Conservation (phyloP, 768 basidiomycete species). For the Crassisporium funariophilum region DNA sequence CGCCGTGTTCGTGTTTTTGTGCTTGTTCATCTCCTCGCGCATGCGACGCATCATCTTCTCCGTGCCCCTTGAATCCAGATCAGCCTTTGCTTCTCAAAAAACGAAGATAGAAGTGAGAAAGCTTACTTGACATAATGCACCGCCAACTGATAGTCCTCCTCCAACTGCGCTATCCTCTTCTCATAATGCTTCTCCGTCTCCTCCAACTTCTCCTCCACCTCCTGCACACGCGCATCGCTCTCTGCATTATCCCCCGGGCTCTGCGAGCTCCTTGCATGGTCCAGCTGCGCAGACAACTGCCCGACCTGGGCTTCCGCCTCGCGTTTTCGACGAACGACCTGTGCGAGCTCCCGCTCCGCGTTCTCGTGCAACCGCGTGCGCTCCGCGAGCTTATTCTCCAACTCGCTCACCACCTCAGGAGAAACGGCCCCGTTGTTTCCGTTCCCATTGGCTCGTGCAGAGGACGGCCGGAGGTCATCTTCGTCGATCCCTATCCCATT, state of each 20-base stretch:
- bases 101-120: constrained; percentile 14
- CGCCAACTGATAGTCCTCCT: constrained; percentile 94
- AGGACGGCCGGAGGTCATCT: constrained; percentile 55
- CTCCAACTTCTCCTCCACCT: constrained; percentile 76
- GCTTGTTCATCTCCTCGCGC: constrained; percentile 93
- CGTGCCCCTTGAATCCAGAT: constrained; percentile 66
- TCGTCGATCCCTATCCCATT: constrained; percentile 82
- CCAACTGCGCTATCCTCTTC: constrained; percentile 82
- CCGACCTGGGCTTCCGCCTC: constrained; percentile 75
- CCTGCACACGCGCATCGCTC: constrained; percentile 46
- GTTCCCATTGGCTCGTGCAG: constrained; percentile 37
- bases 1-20: constrained; percentile 77
- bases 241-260: constrained; percentile 45
- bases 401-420: constrained; percentile 57
- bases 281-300: constrained; percentile 66
- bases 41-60: constrained; percentile 98
- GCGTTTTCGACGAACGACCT: constrained; percentile 63
- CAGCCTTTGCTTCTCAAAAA: constrained; percentile 11
- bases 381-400: constrained; percentile 80
- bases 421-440: too few relatives aligned
- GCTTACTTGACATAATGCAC: constrained; percentile 96
- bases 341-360: constrained; percentile 74
- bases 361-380: constrained; percentile 70
- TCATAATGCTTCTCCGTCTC: constrained; percentile 81
- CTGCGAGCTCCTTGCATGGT: constrained; percentile 60